Evolutionary conservation across 306 rosid species (phyloP), one percentile per base, ranked within the genome.

Genomic region (barrel medic (Medicago truncatula)): DNA sequence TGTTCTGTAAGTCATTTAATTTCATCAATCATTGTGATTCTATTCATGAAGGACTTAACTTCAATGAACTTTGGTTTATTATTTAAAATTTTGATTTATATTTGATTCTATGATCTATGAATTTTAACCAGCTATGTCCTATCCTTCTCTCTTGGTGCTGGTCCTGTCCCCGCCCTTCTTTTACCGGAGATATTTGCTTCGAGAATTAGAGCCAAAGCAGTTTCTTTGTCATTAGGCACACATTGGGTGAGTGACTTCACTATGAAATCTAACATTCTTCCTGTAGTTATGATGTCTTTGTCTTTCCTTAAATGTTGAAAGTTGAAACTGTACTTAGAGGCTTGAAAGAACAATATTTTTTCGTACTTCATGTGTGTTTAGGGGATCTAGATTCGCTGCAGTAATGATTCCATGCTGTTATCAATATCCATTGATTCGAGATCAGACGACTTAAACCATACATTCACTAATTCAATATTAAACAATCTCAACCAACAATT

Each of bases 101-200:
- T 46, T 46, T 78, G 80, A 78, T 79, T 40, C 21, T 47, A 2
- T 59, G 73, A 36, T 73, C 60, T 78, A 44, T 75, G 60, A 59
- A 78, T 56, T 83, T 71, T 70, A 64, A 76, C 76, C 94, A 95
- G 98, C 74, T 95, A 95, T 71, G 98, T 92, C 17, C 80, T 95
- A 73, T 95, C 98, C 58, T 95, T 95, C 88, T 90, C 98, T 39
- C 97, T 95, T 77, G 98, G 98, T 56, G 98, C 98, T 17, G 98
- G 98, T 73, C 98, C 98, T 18, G 98, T 95, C 66, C 98, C 98
- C 16, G 98, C 94, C 40, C 97, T 95, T 81, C 98, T 95, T 83
- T 88, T 95, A 14, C 98, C 98, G 2, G 98, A 95, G 87, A 92
- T 95, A 73, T 95, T 95, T 84, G 93, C 97, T 73, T 92, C 97